phyloP scores from a whole-genome alignment of 192 early-diverging fungal genomes.

The Chytriomyces sp. region DNA sequence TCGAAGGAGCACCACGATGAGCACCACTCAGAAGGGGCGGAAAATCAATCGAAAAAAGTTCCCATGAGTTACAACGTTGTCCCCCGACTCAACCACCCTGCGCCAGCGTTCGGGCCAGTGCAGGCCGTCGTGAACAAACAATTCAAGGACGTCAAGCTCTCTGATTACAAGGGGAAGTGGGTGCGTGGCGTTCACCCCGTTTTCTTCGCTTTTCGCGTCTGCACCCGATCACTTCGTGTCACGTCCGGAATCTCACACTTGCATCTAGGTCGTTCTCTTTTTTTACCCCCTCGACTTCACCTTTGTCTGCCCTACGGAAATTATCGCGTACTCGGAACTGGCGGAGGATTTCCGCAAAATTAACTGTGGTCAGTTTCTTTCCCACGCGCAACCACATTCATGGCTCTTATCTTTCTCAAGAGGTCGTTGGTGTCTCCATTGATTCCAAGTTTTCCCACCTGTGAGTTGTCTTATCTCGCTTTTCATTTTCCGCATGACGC shows the following conservation, averaged over 20 bases:
- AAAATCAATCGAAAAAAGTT: not conserved
- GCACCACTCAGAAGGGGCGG: too few relatives aligned
- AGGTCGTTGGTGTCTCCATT: conserved; percentile 47
- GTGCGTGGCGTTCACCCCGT: conserved; percentile 21
- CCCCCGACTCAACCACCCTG: conserved; percentile 26
- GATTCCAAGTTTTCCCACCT: conserved; percentile 79
- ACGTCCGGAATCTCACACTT: not conserved
- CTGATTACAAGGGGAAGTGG: conserved; percentile 59
- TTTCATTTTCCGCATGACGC: not conserved
- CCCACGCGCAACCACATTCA: not conserved
- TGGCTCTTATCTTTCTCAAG: conserved; percentile 38
- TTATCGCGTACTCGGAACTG: conserved; percentile 75
- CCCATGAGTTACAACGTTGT: not conserved
- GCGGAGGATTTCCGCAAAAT: conserved; percentile 79
- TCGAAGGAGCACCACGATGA: too few relatives aligned
- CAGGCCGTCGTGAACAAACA: conserved; percentile 70
- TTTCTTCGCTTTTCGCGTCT: not conserved
- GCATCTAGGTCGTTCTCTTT: conserved; percentile 44
- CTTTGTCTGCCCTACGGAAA: conserved; percentile 90
- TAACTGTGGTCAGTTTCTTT: conserved; percentile 37
- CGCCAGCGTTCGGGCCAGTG: conserved; percentile 68
- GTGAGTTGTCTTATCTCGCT: not conserved
- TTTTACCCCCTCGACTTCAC: conserved; percentile 62
- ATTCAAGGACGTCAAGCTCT: conserved; percentile 68
- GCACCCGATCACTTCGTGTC: not conserved